Evolutionary conservation across 177 flowering plant species (phyloP), one percentile per base, ranked within the genome.

Genomic region (Vitis hybrid): DNA sequence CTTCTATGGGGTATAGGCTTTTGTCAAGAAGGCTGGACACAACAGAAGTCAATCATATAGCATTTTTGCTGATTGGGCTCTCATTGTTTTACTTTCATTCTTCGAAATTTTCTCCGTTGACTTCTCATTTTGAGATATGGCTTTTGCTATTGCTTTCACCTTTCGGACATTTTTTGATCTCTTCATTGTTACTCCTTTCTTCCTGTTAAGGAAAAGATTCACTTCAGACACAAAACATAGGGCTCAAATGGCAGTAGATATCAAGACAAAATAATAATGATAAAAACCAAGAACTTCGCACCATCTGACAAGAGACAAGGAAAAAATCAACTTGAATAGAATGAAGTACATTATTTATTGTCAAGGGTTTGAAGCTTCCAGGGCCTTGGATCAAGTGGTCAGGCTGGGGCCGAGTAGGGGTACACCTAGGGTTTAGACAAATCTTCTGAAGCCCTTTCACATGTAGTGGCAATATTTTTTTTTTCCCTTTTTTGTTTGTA

Each of bases 91-190:
- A 83, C 65, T 80, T 59, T 81, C 91, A 40, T 57, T 74, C 83
- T 89, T 93, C 55, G 50, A 40, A 52, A 72, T 59, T 73, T 81
- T 88, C 81, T 79, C 93, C 48, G 59, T 76, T 0, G 71, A n/a
- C 78, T 88, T 75, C 73, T 93, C 92, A 11, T 11, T 78, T 65
- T 40, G 69, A 11, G 92, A 82, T 52, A 88, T 81, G 19, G 97
- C 94, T 82, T 85, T 93, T 65, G 87, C 87, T 8, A 85, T 64
- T 14, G 93, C 89, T 72, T 91, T 89, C 81, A 35, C 81, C 85
- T 86, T 93, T 58, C 88, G 76, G 12, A 81, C 80, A 71, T 82
- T 89, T 83, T 88, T 91, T 27, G 92, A 64, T 83, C 92, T 84
- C 81, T 83, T 84, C 83, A 84, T 78, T 11, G 78, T 82, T 52